Conservation (phyloP, 2,329 filamentous ascomycete species). For the Calcarisporium arbuscula region DNA sequence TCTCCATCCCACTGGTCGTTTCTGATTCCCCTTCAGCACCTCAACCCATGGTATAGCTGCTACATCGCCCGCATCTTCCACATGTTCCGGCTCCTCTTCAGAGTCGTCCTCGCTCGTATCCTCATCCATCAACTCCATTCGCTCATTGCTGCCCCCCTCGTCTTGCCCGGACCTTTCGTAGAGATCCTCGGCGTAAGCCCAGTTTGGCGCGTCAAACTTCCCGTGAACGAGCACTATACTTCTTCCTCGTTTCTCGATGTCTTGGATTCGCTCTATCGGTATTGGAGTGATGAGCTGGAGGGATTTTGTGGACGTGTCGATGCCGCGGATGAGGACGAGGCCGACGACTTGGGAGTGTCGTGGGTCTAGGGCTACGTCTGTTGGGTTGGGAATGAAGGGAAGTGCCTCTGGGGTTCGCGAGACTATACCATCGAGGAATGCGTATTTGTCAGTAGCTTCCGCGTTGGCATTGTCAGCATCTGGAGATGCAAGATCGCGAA, state of each 20-base stretch:
- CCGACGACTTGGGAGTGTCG: constrained; percentile 53
- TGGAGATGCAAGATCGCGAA: constrained; percentile 26
- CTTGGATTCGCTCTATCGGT: constrained; percentile 29
- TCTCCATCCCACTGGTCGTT: constrained; percentile 49
- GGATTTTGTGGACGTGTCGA: constrained; percentile 47
- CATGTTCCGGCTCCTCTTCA: constrained; percentile 10
- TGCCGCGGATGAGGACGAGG: constrained; percentile 62
- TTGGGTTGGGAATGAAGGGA: constrained; percentile 54
- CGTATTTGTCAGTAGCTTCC: constrained; percentile 10
- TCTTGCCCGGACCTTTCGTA: constrained; percentile 30
- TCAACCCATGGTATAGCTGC: constrained; percentile 52
- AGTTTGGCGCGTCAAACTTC: constrained; percentile 61
- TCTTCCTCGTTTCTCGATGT: constrained; percentile 33
- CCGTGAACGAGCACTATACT: constrained; percentile 60
- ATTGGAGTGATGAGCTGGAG: constrained; percentile 64
- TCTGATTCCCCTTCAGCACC: constrained; percentile 46
- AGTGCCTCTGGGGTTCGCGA: constrained; percentile 41
- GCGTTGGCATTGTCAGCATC: constrained; percentile 9
- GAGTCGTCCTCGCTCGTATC: constrained; percentile 27
- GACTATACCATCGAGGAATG: constrained; percentile 4
- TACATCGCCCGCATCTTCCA: constrained; percentile 9
- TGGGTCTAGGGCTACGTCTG: constrained; percentile 53
- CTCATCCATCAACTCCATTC: constrained; percentile 24
- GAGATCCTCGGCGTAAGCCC: constrained; percentile 63
- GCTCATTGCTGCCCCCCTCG: constrained; percentile 20